Evolutionary conservation across 2,329 filamentous ascomycete species (phyloP), one percentile per base, ranked within the genome.

Genomic region (Didymella pomorum): DNA sequence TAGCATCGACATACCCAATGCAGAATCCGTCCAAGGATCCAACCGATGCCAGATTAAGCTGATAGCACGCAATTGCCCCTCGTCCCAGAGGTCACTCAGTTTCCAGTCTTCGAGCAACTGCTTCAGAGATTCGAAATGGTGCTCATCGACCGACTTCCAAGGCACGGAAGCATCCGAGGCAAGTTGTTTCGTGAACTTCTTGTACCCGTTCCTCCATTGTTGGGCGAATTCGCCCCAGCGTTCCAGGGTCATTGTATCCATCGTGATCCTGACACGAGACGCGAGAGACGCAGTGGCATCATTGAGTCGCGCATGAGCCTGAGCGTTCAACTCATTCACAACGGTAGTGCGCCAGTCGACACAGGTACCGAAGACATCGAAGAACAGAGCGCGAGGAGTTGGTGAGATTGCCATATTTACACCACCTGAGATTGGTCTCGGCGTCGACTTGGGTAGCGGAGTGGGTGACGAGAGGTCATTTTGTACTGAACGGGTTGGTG

Each of bases 311-410:
- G 67, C 66, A 59, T 76, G 74, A 14, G 86, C 83, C 37, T 82
- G 81, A 11, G 80, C 71, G 23, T 78, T 73, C 46, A 95, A 83
- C 52, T 86, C 84, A 9, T 82, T 78, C 14, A 82, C 85, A 20
- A 95, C 86, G 2, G 87, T 86, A 37, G 80, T 81, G 56, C 90
- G 88, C 90, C 91, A 94, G 79, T 94, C 84, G 44, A 95, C 91
- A 62, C 89, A 86, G 1, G 92, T 95, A 42, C 90, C 90, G 75
- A 93, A 93, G 67, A 92, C 85, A 77, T 93, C 90, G 70, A 92
- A 92, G 52, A 88, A 82, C 31, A 93, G 79, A 8, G 85, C 89
- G 64, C 86, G 86, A 62, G 78, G 78, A 9, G 66, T 55, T 10
- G 64, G 66, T 12, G 60, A 47, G 4, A 73, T 48, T 49, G 69